Percentiles rank a stretch among this genome's conserved stretches.
These are phyloP conservation scores for Sphaerulina vaccinii DNA, from an alignment of 2,329 filamentous ascomycete species.

Conservation along the genomic window DNA sequence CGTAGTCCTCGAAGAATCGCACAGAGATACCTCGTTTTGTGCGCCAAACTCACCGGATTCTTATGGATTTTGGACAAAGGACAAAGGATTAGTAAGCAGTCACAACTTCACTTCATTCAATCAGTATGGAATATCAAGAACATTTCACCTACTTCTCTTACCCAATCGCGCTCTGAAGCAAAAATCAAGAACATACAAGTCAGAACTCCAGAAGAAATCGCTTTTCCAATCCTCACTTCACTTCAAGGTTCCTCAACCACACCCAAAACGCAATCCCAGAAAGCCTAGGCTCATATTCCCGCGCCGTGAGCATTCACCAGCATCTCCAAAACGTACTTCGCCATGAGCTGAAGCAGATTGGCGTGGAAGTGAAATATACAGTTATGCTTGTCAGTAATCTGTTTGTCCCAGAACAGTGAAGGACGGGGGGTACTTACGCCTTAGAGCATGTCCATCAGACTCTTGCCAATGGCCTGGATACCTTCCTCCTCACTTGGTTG, in stretches of 20 bases:
- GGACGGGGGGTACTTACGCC: background rate
- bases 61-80: too few species aligned
- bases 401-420: background rate
- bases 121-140: background rate
- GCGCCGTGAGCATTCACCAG: background rate
- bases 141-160: background rate
- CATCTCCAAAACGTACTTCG: background rate
- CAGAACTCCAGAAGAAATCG: too few species aligned
- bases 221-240: too few species aligned
- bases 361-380: background rate
- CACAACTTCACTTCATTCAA: background rate
- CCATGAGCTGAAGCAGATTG: background rate
- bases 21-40: too few species aligned
- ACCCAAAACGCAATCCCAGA: too few species aligned
- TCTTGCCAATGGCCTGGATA: background rate
- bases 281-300: too few species aligned
- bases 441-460: background rate
- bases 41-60: too few species aligned
- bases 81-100: too few species aligned
- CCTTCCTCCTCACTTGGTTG: slow-evolving; percentile 28
- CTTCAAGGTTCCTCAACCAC: too few species aligned
- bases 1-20: too few species aligned
- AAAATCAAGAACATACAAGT: too few species aligned
- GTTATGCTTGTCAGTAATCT: background rate
- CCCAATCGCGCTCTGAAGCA: too few species aligned